A percentile compares a stretch with the other conserved stretches of the same genome.
These are phyloP conservation scores for Tylopilus sp. DNA, from an alignment of 1,284 basidiomycete species.

Conservation along the genomic window DNA sequence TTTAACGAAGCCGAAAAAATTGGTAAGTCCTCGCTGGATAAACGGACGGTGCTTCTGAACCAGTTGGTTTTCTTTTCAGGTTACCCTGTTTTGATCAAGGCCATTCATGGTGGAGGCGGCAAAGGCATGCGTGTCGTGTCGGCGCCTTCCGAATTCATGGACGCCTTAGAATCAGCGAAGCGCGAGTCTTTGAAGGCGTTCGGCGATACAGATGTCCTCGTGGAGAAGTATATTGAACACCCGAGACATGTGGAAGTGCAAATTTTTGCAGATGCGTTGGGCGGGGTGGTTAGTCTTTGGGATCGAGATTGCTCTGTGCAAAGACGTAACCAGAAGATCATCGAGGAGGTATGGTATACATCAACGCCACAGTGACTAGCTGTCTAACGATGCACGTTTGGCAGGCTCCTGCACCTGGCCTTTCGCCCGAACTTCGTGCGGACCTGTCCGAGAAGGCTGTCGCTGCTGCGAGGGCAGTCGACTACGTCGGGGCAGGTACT, in stretches of 20 bases:
- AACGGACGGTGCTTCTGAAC: neutral
- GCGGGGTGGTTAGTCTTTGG: conserved; percentile 82
- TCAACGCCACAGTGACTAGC: neutral
- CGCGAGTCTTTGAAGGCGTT: conserved; percentile 85
- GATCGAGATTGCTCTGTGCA: conserved; percentile 95
- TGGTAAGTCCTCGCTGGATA: conserved; percentile 38
- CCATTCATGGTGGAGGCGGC: conserved; percentile 93
- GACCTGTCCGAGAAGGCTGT: conserved; percentile 85
- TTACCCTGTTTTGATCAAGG: conserved; percentile 93
- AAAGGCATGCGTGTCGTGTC: conserved; percentile 93
- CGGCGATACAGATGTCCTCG: conserved; percentile 78
- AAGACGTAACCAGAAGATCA: conserved; percentile 91
- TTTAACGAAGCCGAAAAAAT: conserved; percentile 68
- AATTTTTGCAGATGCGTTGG: conserved; percentile 77
- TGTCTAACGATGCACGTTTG: neutral
- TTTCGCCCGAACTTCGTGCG: conserved; percentile 68
- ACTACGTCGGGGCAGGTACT: conserved; percentile 87
- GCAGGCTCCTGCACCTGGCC: conserved; percentile 85
- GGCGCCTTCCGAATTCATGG: conserved; percentile 59
- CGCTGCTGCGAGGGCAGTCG: conserved; percentile 85
- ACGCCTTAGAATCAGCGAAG: conserved; percentile 78
- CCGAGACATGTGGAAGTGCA: conserved; percentile 89
- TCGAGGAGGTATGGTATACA: conserved; percentile 62
- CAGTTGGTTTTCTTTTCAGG: conserved; percentile 36
- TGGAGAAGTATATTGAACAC: conserved; percentile 82